Evolutionary conservation across 495 filamentous ascomycete genomes (phyloP).

Genomic region (Chaetomium tenue): DNA sequence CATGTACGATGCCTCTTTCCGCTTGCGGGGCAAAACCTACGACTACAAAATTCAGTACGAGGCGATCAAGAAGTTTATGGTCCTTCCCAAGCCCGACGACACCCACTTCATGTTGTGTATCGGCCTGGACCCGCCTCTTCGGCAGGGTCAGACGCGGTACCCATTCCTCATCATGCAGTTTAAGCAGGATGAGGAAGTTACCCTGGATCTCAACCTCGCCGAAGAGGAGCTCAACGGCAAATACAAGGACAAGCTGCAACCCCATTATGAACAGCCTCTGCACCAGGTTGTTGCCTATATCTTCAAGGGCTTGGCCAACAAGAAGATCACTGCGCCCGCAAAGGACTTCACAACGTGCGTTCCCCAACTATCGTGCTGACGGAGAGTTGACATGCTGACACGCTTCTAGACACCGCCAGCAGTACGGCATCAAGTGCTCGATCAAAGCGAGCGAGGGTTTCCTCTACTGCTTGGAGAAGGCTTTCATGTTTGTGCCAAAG

Average conservation of each 20-base stretch:
- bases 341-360: conserved; percentile 78
- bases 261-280: conserved; percentile 88
- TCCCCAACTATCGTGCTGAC: background rate
- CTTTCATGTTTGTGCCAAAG: conserved; percentile 98
- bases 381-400: conserved; percentile 14
- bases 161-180: conserved; percentile 99
- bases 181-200: conserved; percentile 96
- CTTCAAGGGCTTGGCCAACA: conserved; percentile 88
- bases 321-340: conserved; percentile 89
- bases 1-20: conserved; percentile 98
- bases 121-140: conserved; percentile 90
- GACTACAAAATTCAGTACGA: conserved; percentile 99
- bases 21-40: conserved; percentile 97
- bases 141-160: conserved; percentile 97
- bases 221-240: conserved; percentile 76
- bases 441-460: conserved; percentile 99
- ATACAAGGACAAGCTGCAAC: conserved; percentile 82
- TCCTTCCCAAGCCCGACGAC: conserved; percentile 96
- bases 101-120: conserved; percentile 91
- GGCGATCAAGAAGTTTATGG: conserved; percentile 96
- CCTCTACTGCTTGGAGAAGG: conserved; percentile 95
- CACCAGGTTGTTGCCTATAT: conserved; percentile 89
- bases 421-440: conserved; percentile 96
- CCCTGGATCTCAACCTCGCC: conserved; percentile 95
- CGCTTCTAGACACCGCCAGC: conserved; percentile 71